Conservation (phyloP, 176 grass and related monocot species). For the Otatea glauca region DNA sequence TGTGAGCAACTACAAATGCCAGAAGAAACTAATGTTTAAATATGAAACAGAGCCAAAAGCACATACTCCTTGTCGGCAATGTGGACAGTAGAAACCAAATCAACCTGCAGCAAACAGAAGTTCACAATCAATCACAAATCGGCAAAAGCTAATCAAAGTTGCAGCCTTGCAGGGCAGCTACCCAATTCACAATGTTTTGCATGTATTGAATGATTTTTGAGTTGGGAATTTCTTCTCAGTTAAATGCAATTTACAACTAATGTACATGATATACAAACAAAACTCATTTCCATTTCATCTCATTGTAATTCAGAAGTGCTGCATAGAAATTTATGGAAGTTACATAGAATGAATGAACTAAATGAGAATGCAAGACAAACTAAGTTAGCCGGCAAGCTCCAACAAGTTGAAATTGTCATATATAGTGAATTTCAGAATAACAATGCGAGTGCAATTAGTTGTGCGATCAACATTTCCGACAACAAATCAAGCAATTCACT, state of each 20-base stretch:
- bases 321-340: neutral
- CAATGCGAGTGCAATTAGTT: neutral
- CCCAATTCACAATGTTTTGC: neutral
- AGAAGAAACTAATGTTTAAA: neutral
- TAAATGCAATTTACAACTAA: neutral
- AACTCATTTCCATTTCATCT: neutral
- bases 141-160: neutral
- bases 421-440: no score
- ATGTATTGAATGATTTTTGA: neutral
- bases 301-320: neutral
- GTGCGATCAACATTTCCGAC: neutral
- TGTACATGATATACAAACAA: neutral
- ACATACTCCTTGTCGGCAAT: conserved; percentile 82
- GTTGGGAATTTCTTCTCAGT: neutral
- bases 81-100: conserved; percentile 90
- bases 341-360: neutral
- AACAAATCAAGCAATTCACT: neutral
- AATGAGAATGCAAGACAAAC: neutral
- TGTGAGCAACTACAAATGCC: neutral
- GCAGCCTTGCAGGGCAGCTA: neutral
- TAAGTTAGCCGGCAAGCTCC: neutral
- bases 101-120: conserved; percentile 60
- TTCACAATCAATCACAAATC: neutral
- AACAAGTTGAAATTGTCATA: neutral
- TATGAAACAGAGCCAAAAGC: conserved; percentile 14